Percentiles rank a stretch among this genome's conserved stretches.
Conservation (phyloP, 1,284 basidiomycete genomes). For the Heterobasidion parviporum region DNA sequence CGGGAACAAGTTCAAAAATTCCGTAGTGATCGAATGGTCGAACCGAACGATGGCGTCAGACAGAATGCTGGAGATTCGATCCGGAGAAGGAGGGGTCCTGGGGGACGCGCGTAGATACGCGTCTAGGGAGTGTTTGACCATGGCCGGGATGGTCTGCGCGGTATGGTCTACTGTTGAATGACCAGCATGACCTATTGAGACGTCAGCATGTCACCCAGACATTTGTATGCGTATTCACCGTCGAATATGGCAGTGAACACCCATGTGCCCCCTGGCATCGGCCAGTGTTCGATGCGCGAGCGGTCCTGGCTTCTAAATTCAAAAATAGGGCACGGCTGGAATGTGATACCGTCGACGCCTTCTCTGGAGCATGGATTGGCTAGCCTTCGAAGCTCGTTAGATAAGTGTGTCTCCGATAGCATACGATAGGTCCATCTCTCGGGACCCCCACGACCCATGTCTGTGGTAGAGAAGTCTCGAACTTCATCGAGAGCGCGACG, state of each 20-base stretch:
- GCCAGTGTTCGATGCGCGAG: constrained; percentile 44
- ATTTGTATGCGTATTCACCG: constrained; percentile 27
- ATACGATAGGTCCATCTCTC: constrained; percentile 49
- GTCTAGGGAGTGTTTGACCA: constrained; percentile 35
- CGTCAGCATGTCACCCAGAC: neutral
- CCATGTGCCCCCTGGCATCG: constrained; percentile 45
- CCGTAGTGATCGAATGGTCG: constrained; percentile 33
- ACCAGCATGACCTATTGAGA: constrained; percentile 46
- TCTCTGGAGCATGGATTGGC: constrained; percentile 28
- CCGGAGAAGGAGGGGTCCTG: constrained; percentile 20
- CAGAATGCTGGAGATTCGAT: constrained; percentile 35
- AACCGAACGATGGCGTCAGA: constrained; percentile 30
- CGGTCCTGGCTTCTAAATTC: constrained; percentile 47
- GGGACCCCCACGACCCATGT: constrained; percentile 46
- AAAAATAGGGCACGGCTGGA: constrained; percentile 51
- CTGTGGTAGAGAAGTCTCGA: constrained; percentile 42
- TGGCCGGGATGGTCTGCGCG: constrained; percentile 33
- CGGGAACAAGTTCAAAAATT: constrained; percentile 38
- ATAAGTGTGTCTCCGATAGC: constrained; percentile 37
- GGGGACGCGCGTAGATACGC: constrained; percentile 24
- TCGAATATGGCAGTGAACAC: constrained; percentile 53
- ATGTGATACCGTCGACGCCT: constrained; percentile 39
- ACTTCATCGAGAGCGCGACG: constrained; percentile 43
- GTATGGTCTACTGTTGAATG: constrained; percentile 51
- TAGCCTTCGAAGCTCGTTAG: constrained; percentile 34